Evolutionary conservation across 179 eudicot species (phyloP), one percentile per base, ranked within the genome.

Genomic region (Beta lomatogona): DNA sequence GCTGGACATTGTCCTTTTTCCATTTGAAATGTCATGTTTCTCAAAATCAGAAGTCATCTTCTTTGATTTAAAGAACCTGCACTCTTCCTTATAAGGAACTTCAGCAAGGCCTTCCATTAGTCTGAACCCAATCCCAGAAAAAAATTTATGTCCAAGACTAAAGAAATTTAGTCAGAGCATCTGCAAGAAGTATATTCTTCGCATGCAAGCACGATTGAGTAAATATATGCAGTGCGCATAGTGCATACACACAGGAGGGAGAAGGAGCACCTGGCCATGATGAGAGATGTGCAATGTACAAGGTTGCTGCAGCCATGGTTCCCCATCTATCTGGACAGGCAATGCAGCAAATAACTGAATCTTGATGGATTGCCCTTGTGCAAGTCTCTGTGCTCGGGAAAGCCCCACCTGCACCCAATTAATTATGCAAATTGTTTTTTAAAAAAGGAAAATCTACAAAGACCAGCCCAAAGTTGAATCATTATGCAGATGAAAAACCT

Each of bases 251-350:
- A 57, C 4, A 36, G 46, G 31, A 48, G 57, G 57, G 44, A 21
- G 25, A 74, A 75, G 31, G 68, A 50, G 69, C 71, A 97, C 99
- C 99, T 97, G 99, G 83, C 99, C 90, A 82, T 97, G 97, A 88
- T 97, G 99, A 69, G 98, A 88, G 80, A 97, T 92, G 83, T 86
- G 77, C 81, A 97, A 84, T 83, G 95, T 92, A 84, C 99, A 93
- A 68, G 98, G 93, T 87, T 90, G 87, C 86, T 97, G 99, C 71
- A 88, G 75, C 98, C 98, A 97, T 53, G 99, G 99, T 82, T 97
- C 98, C 68, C 99, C 99, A 84, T 97, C 99, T 84, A 93, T 88
- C 86, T 97, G 99, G 79, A 97, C 98, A 79, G 99, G 99, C 71
- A 97, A 80, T 53, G 89, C 87, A 79, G 95, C 90, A 72, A 81